These are phyloP conservation scores for Amanita pallidorosea DNA, from an alignment of 768 basidiomycete genomes.

Conservation along the genomic window DNA sequence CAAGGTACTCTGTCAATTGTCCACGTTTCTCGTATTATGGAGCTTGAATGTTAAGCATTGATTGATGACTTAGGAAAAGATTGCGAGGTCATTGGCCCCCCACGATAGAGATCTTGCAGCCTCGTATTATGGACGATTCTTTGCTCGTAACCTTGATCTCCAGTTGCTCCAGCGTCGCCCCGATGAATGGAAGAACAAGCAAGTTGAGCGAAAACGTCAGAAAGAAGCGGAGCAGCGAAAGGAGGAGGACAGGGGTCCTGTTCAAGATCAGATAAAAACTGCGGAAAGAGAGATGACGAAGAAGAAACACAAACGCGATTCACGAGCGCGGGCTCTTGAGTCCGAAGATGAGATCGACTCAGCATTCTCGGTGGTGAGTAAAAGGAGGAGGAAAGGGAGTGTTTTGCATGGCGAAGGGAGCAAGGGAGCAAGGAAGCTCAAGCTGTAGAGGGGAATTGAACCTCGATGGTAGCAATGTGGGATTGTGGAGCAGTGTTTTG, in stretches of 20 bases:
- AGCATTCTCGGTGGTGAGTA: no score
- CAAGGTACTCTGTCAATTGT: slow-evolving; percentile 39
- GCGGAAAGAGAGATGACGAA: background rate
- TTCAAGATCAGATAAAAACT: slow-evolving; percentile 8
- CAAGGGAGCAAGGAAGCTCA: no score
- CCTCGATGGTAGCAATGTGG: no score
- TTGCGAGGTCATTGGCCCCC: slow-evolving; percentile 68
- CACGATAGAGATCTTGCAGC: slow-evolving; percentile 63
- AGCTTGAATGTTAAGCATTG: slow-evolving; percentile 7
- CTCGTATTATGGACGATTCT: slow-evolving; percentile 83
- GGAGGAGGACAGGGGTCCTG: background rate
- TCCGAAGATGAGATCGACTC: no score
- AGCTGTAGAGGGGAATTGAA: no score
- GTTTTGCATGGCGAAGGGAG: no score
- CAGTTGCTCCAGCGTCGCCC: slow-evolving; percentile 72
- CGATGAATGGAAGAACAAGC: slow-evolving; percentile 74
- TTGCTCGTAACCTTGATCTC: slow-evolving; percentile 68
- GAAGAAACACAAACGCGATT: slow-evolving; percentile 33
- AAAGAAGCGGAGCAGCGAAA: slow-evolving; percentile 2
- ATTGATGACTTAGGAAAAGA: slow-evolving; percentile 63
- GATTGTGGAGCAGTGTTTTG: no score
- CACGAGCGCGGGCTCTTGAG: background rate
- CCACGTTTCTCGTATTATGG: no score
- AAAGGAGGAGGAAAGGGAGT: no score
- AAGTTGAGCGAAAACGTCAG: slow-evolving; percentile 33